A percentile compares a stretch with the other conserved stretches of the same genome.
phyloP scores from a whole-genome alignment of 2,329 filamentous ascomycete species.

The Penicillium sp. region DNA sequence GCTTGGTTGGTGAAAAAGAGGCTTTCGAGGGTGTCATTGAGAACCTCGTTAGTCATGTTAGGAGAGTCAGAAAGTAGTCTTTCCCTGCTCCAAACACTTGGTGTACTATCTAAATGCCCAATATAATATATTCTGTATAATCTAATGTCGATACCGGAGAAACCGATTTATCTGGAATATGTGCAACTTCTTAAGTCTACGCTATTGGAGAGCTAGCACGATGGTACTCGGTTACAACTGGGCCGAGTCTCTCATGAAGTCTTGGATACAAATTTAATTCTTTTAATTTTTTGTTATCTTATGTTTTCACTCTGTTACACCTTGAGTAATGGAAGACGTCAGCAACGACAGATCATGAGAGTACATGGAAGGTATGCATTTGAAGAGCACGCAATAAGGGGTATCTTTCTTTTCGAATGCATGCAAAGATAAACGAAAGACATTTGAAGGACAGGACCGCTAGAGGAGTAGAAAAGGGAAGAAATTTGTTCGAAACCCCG shows the following conservation, averaged over 20 bases:
- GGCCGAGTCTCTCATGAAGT: background rate
- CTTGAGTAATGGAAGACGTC: background rate
- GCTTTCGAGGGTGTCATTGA: conserved; percentile 96
- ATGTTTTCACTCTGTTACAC: no score
- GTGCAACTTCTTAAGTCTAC: background rate
- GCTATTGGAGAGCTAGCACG: background rate
- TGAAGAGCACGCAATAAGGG: conserved; percentile 1
- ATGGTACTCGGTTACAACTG: background rate
- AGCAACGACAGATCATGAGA: background rate
- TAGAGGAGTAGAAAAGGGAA: background rate
- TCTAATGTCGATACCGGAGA: conserved; percentile 16
- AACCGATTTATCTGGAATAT: background rate
- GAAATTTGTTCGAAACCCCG: background rate
- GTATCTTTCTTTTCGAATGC: conserved; percentile 12
- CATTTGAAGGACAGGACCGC: background rate
- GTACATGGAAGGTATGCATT: background rate
- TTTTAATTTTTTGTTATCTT: background rate
- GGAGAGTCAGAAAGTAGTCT: conserved; percentile 72
- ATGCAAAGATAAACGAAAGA: background rate
- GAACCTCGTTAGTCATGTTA: conserved; percentile 87
- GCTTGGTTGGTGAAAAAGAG: conserved; percentile 84
- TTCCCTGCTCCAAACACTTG: conserved; percentile 1
- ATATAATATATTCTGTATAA: conserved; percentile 25
- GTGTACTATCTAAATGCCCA: conserved; percentile 8
- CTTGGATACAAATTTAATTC: background rate